A percentile compares a stretch with the other conserved stretches of the same genome.
Evolutionary conservation across 257 asterid species (phyloP).

Genomic region (Solanum pinnatisectum): DNA sequence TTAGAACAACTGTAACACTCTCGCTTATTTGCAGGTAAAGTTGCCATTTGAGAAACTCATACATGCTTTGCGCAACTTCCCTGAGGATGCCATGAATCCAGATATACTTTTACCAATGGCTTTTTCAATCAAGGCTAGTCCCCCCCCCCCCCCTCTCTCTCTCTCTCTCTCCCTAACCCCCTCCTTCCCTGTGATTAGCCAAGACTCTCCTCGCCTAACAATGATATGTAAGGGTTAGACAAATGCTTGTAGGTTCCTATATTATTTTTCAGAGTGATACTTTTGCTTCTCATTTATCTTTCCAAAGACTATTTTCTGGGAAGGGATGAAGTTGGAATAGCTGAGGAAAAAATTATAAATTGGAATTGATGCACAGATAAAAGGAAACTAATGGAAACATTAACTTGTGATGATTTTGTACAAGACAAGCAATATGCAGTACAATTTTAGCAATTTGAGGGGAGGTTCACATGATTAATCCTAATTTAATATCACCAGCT

Average conservation of each 20-base stretch:
- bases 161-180: background rate
- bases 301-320: background rate
- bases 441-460: background rate
- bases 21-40: constrained; percentile 44
- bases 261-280: background rate
- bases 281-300: background rate
- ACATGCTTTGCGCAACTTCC: constrained; percentile 81
- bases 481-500: background rate
- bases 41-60: constrained; percentile 91
- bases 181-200: background rate
- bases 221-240: background rate
- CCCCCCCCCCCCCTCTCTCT: background rate
- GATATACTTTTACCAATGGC: constrained; percentile 84
- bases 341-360: background rate
- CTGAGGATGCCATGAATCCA: constrained; percentile 93
- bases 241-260: background rate
- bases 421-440: background rate
- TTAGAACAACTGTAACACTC: background rate
- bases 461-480: background rate
- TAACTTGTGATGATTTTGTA: background rate
- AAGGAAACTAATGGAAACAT: background rate
- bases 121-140: constrained; percentile 64
- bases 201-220: background rate
- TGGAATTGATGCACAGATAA: background rate
- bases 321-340: background rate